These are phyloP conservation scores for Avena atlantica DNA, from an alignment of 176 grass and related monocot genomes.

Conservation along the genomic window DNA sequence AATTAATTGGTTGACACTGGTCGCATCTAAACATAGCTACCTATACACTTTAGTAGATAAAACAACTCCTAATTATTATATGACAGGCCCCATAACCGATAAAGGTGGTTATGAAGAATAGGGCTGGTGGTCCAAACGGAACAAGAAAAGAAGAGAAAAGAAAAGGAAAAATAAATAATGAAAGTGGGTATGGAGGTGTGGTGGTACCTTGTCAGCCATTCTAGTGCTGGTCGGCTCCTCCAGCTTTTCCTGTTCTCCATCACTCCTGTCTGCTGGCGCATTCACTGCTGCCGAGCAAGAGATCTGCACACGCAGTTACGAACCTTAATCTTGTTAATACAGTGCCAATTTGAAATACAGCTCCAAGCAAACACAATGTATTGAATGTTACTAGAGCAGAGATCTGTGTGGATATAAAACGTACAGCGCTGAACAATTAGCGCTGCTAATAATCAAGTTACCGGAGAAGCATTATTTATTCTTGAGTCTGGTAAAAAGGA, in stretches of 20 bases:
- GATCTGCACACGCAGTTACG: conserved; percentile 62
- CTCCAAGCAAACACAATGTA: conserved; percentile 17
- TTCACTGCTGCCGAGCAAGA: conserved; percentile 69
- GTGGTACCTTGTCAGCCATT: conserved; percentile 79
- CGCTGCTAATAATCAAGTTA: conserved; percentile 31
- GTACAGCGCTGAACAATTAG: conserved; percentile 26
- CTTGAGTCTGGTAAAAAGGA: not conserved
- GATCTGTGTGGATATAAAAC: not conserved
- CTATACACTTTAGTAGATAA: conserved; percentile 19
- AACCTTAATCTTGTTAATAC: conserved; percentile 11
- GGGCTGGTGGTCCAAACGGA: conserved; percentile 31
- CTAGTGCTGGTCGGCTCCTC: conserved; percentile 63
- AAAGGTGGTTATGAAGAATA: not conserved
- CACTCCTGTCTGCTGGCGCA: conserved; percentile 55
- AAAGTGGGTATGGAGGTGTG: conserved; percentile 46
- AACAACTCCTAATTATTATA: not conserved
- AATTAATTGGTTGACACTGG: conserved; percentile 12
- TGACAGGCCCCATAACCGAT: conserved; percentile 21
- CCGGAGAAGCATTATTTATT: conserved; percentile 17
- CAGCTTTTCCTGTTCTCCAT: conserved; percentile 72
- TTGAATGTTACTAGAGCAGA: not conserved
- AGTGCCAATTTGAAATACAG: conserved; percentile 1
- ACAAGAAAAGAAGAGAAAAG: conserved; percentile 34
- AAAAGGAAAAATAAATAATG: conserved; percentile 22
- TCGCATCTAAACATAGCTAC: conserved; percentile 23